phyloP scores from a whole-genome alignment of 345 rosid species.

The Populus deltoides region DNA sequence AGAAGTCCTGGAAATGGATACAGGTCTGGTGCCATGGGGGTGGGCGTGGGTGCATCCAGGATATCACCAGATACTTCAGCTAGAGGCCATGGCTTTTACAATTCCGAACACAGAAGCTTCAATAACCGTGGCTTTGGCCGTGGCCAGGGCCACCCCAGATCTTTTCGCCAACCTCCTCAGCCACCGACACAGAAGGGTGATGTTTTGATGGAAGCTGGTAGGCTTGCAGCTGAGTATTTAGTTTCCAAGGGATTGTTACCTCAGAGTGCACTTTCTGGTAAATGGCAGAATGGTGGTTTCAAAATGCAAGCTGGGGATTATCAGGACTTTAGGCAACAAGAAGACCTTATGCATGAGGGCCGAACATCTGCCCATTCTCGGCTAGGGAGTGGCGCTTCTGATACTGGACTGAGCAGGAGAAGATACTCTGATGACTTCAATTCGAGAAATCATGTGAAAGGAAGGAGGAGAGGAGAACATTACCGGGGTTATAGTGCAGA shows the following conservation, averaged over 20 bases:
- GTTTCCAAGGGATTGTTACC: constrained; percentile 77
- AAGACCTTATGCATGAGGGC: constrained; percentile 43
- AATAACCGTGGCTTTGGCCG: constrained; percentile 74
- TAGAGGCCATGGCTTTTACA: constrained; percentile 78
- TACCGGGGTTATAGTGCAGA: constrained; percentile 51
- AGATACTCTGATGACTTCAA: constrained; percentile 60
- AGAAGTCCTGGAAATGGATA: constrained; percentile 88
- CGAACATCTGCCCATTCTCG: constrained; percentile 54
- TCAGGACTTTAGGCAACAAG: constrained; percentile 63
- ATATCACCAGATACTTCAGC: constrained; percentile 59
- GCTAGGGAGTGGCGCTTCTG: constrained; percentile 44
- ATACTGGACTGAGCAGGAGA: constrained; percentile 48
- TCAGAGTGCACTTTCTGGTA: constrained; percentile 51
- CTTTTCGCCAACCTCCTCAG: constrained; percentile 50
- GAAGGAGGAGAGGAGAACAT: constrained; percentile 64
- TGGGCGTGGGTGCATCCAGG: constrained; percentile 56
- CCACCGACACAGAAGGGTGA: constrained; percentile 56
- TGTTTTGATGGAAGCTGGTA: constrained; percentile 85
- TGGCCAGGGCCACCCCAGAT: constrained; percentile 59
- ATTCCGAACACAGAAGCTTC: constrained; percentile 64
- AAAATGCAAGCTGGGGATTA: constrained; percentile 57
- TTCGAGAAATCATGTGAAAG: constrained; percentile 51
- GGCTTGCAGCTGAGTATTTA: constrained; percentile 88
- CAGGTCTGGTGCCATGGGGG: constrained; percentile 66
- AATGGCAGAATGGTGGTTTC: constrained; percentile 73